These are phyloP conservation scores for Clarireedia homoeocarpa DNA, from an alignment of 2,329 filamentous ascomycete species.

Conservation along the genomic window DNA sequence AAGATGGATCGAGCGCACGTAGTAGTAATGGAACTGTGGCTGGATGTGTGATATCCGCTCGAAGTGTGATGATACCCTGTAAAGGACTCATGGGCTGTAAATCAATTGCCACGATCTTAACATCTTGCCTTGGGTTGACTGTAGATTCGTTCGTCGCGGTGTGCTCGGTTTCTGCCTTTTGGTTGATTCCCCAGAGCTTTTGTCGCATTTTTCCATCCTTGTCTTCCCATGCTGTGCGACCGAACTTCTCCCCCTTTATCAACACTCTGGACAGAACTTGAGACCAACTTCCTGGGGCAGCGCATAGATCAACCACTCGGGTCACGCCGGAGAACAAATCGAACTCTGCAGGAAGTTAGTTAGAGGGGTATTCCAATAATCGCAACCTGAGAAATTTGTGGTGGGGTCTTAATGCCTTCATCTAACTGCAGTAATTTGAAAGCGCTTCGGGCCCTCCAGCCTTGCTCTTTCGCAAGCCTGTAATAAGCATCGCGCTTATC, in stretches of 20 bases:
- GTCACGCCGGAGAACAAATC: conserved; percentile 87
- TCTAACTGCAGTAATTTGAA: conserved; percentile 97
- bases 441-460: conserved; percentile 91
- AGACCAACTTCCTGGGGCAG: conserved; percentile 93
- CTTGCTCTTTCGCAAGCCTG: conserved; percentile 94
- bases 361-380: not conserved
- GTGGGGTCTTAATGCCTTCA: conserved; percentile 43
- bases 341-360: conserved; percentile 54
- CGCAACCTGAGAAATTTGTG: not conserved
- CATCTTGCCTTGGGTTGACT: conserved; percentile 50
- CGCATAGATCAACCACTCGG: conserved; percentile 90
- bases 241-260: conserved; percentile 89
- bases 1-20: conserved; percentile 70
- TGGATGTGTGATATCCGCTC: conserved; percentile 95
- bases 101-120: conserved; percentile 94
- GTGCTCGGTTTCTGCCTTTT: conserved; percentile 12
- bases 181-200: conserved; percentile 41
- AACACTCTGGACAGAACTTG: conserved; percentile 90
- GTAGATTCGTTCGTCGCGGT: conserved; percentile 9
- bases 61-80: conserved; percentile 83
- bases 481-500: conserved; percentile 99
- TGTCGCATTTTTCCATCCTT: conserved; percentile 60
- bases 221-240: conserved; percentile 79
- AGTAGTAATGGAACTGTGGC: conserved; percentile 87
- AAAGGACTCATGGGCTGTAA: conserved; percentile 92